Evolutionary conservation across 148 eudicot species (phyloP), one percentile per base, ranked within the genome.

Genomic region (Rhododendron simsii): DNA sequence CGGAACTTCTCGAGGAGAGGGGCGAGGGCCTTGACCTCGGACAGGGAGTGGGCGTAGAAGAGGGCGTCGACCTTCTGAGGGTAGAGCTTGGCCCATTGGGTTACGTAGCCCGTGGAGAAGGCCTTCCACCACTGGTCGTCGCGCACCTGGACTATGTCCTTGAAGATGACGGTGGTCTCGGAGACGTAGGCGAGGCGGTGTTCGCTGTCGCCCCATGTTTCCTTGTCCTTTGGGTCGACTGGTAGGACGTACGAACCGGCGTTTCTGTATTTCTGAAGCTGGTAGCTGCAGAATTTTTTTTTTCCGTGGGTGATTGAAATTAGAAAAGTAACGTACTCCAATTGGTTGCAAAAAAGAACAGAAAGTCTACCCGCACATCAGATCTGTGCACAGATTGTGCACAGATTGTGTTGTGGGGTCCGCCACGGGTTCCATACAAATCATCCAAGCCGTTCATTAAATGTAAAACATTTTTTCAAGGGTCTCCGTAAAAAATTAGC

Each of bases 51-150:
- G 39, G 99, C 99, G 59, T 94, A 97, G 88, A 97, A 93, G 39
- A 97, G 91, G 7, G 98, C 99, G 83, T 97, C 99, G 4, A 93
- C 93, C 78, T 93, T 97, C 79, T 97, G 99, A 74, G 98, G 99
- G 84, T 97, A 1, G 98, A 97, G 95, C 7, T 98, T 96, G 0
- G 99, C 98, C 99, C 99, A 95, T 45, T 97, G 99, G 9, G 99
- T 97, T 0, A 97, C 47, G 89, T 97, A 95, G 39, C 99, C 99
- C 11, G 95, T 91, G 1, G 98, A 90, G 63, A 97, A 92, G 45
- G 99, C 96, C 84, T 89, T 90, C 99, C 99, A 97, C 99, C 99
- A 97, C 80, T 97, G 99, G 48, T 97, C 95, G 48, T 97, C 99
- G 61, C 99, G 89, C 53, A 95, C 95, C 88, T 95, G 98, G 74